A percentile compares a stretch with the other conserved stretches of the same genome.
phyloP scores from a whole-genome alignment of 2,329 filamentous ascomycete genomes.

The Dothideomycetes sp. region DNA sequence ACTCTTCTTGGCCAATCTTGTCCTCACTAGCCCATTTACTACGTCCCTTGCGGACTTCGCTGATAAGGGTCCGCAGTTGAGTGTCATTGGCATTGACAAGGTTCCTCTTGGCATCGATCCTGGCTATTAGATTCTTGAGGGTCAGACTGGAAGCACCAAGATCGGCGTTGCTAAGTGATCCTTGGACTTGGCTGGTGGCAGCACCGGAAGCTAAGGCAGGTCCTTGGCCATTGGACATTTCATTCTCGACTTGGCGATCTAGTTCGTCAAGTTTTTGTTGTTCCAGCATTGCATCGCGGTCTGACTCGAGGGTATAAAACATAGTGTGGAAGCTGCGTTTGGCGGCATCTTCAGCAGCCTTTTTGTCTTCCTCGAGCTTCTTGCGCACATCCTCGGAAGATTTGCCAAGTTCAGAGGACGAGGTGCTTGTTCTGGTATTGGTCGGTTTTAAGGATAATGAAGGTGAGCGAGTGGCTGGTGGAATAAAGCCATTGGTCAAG shows the following conservation, averaged over 20 bases:
- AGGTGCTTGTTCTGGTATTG: constrained; percentile 46
- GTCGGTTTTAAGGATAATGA: constrained; percentile 52
- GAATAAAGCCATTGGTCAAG: constrained; percentile 41
- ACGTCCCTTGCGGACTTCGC: constrained; percentile 92
- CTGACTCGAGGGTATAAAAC: constrained; percentile 91
- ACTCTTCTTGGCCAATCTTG: constrained; percentile 90
- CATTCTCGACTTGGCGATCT: constrained; percentile 88
- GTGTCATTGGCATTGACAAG: constrained; percentile 86
- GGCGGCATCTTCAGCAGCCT: constrained; percentile 78
- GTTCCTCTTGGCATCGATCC: constrained; percentile 86
- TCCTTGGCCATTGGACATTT: constrained; percentile 63
- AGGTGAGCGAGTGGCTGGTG: constrained; percentile 60
- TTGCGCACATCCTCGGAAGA: constrained; percentile 82
- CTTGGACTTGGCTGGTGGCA: constrained; percentile 56
- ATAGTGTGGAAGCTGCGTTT: constrained; percentile 85
- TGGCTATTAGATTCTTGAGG: constrained; percentile 89
- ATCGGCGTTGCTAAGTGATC: constrained; percentile 85
- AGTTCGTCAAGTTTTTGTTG: constrained; percentile 95
- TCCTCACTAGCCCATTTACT: constrained; percentile 99
- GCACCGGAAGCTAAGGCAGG: constrained; percentile 25
- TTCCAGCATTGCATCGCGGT: constrained; percentile 91
- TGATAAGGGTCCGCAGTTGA: constrained; percentile 84
- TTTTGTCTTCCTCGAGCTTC: constrained; percentile 84
- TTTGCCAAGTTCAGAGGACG: constrained; percentile 45
- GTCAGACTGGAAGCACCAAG: constrained; percentile 92